These are phyloP conservation scores for Ochromonas danica DNA, from an alignment of 108 stramenopile genomes.

Conservation along the genomic window DNA sequence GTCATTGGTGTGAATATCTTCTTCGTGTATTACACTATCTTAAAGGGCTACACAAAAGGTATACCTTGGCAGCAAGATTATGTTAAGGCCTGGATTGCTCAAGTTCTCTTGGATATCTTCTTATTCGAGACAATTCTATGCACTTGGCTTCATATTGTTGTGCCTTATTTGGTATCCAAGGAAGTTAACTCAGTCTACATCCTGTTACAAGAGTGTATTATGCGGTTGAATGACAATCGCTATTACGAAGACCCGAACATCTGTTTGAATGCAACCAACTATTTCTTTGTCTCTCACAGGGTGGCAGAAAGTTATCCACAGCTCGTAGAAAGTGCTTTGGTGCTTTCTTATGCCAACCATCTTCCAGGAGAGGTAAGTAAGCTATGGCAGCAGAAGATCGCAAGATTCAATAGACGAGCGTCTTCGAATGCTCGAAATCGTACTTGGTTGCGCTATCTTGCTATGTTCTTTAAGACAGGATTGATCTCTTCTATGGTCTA, in stretches of 20 bases:
- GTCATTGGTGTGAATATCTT: not conserved
- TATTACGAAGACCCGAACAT: not conserved
- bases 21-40: not conserved
- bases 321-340: not conserved
- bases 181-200: not conserved
- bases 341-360: not conserved
- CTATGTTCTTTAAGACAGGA: not conserved
- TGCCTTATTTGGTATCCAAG: not conserved
- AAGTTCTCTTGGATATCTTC: not conserved
- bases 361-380: not conserved
- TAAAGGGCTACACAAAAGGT: not conserved
- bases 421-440: too few relatives aligned
- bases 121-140: not conserved
- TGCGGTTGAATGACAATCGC: not conserved
- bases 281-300: not conserved
- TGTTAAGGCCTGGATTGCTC: not conserved
- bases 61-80: not conserved
- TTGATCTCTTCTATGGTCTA: not conserved
- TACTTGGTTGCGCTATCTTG: not conserved
- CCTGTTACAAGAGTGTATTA: not conserved
- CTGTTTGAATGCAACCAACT: not conserved
- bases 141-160: not conserved
- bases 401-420: too few relatives aligned
- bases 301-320: not conserved
- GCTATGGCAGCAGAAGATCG: not conserved